Evolutionary conservation across 768 basidiomycete genomes (phyloP).

Genomic region (Boletus sp.): DNA sequence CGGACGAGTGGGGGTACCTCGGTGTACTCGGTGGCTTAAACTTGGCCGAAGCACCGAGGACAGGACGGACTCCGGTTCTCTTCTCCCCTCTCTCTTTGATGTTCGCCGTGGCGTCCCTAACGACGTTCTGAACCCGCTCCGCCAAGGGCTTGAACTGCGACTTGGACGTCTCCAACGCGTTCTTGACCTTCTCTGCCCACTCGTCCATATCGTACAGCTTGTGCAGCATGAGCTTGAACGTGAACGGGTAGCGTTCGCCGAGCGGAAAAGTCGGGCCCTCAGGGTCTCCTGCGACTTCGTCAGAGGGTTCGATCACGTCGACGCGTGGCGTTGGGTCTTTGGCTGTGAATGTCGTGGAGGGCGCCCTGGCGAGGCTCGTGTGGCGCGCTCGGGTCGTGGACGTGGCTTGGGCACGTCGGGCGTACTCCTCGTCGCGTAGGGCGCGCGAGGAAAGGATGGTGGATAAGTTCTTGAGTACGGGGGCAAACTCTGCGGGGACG

Average conservation of each 20-base stretch:
- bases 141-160: conserved; percentile 56
- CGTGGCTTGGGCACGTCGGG: not conserved
- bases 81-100: conserved; percentile 15
- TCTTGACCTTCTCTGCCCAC: conserved; percentile 56
- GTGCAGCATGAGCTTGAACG: conserved; percentile 67
- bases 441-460: conserved; percentile 34
- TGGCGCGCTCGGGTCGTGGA: conserved; percentile 15
- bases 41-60: conserved; percentile 20
- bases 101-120: conserved; percentile 7
- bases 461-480: conserved; percentile 39
- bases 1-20: not conserved
- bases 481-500: conserved; percentile 28
- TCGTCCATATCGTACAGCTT: conserved; percentile 60
- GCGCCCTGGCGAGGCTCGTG: conserved; percentile 24
- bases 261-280: conserved; percentile 44
- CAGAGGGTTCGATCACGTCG: conserved; percentile 10
- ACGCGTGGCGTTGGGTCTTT: not conserved
- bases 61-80: conserved; percentile 27
- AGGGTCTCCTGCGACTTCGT: conserved; percentile 21
- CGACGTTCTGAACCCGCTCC: conserved; percentile 29
- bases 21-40: conserved; percentile 1
- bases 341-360: not conserved
- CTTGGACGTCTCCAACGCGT: conserved; percentile 51
- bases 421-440: conserved; percentile 25
- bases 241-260: conserved; percentile 48